A percentile compares a stretch with the other conserved stretches of the same genome.
Conservation (phyloP, 2,329 filamentous ascomycete genomes). For the Ophiocordyceps unilateralis region DNA sequence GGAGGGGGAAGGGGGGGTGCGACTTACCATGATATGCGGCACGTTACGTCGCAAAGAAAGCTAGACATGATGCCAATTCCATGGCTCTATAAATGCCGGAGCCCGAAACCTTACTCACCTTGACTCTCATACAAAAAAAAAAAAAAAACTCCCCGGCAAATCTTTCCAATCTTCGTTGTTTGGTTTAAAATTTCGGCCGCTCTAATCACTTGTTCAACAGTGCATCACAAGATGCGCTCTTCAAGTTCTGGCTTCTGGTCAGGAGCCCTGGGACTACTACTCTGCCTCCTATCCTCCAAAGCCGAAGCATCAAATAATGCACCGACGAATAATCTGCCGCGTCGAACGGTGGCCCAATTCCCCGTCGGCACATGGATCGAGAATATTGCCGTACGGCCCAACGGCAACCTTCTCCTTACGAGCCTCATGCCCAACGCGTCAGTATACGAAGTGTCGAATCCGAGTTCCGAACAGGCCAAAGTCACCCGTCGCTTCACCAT, state of each 20-base stretch:
- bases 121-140: no score
- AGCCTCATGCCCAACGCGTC: constrained; percentile 2
- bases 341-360: neutral
- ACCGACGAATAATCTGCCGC: neutral
- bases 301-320: neutral
- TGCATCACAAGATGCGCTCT: no score
- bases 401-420: constrained; percentile 4
- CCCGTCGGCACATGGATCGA: constrained; percentile 2
- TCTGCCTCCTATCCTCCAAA: neutral
- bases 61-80: no score
- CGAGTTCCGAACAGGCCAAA: neutral
- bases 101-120: no score
- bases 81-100: no score
- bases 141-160: no score
- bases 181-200: no score
- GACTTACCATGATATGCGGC: no score
- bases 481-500: constrained; percentile 1
- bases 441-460: constrained; percentile 1
- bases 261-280: neutral
- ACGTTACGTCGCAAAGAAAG: no score
- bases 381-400: constrained; percentile 4
- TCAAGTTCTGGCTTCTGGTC: neutral
- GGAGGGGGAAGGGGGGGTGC: no score
- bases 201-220: no score
- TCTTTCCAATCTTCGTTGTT: no score